Conservation (phyloP, 1,284 basidiomycete species). For the Ganoderma multipileum region DNA sequence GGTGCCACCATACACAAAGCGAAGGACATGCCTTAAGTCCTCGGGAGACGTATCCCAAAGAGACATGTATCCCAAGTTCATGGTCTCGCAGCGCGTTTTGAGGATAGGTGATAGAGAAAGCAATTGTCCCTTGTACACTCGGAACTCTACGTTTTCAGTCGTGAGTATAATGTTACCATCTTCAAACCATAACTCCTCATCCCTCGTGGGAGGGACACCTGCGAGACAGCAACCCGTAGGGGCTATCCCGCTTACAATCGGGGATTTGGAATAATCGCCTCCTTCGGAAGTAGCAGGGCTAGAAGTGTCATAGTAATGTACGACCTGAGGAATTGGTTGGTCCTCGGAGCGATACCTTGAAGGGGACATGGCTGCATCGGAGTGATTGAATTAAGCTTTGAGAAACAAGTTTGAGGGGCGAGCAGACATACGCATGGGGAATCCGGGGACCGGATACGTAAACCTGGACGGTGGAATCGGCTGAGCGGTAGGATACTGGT, state of each 20-base stretch:
- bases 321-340: neutral
- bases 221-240: neutral
- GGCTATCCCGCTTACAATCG: neutral
- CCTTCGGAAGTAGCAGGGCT: neutral
- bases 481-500: too few relatives aligned
- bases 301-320: neutral
- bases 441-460: too few relatives aligned
- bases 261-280: neutral
- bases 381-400: neutral
- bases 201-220: neutral
- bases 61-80: too few relatives aligned
- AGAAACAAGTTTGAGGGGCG: neutral
- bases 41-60: neutral
- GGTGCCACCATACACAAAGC: neutral
- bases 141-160: constrained; percentile 15
- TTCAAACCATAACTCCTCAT: constrained; percentile 21
- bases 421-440: neutral
- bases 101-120: neutral
- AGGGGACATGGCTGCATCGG: neutral
- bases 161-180: constrained; percentile 18
- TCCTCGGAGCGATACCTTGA: too few relatives aligned
- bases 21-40: neutral
- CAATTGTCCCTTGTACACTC: constrained; percentile 24
- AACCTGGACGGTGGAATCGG: too few relatives aligned
- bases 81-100: neutral